A percentile compares a stretch with the other conserved stretches of the same genome.
phyloP scores from a whole-genome alignment of 2,329 filamentous ascomycete genomes.

The Neopestalotiopsis clavispora region DNA sequence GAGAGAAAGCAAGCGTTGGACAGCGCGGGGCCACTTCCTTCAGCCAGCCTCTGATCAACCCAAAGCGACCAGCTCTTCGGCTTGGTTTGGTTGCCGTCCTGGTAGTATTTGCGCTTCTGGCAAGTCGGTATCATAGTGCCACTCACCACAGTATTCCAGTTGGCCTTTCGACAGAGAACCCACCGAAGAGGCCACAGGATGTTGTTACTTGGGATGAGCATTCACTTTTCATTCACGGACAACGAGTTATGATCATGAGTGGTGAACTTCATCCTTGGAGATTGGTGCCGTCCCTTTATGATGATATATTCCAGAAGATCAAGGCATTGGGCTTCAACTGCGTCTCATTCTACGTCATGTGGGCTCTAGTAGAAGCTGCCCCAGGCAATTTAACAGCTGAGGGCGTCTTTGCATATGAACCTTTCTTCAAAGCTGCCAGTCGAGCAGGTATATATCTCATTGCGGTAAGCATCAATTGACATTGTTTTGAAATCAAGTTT shows the following conservation, averaged over 20 bases:
- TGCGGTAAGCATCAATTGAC: slow-evolving; percentile 43
- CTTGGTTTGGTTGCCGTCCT: background rate
- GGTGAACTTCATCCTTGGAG: slow-evolving; percentile 75
- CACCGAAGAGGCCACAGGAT: background rate
- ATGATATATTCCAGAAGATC: slow-evolving; percentile 80
- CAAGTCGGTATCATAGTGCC: background rate
- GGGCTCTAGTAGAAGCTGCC: slow-evolving; percentile 76
- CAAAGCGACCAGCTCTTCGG: background rate
- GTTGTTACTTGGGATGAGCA: slow-evolving; percentile 73
- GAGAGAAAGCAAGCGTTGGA: background rate
- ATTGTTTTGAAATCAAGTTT: background rate
- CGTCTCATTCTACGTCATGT: slow-evolving; percentile 79
- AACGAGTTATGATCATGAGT: slow-evolving; percentile 73
- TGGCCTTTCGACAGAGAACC: background rate
- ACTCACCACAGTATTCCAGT: background rate
- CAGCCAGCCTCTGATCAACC: background rate
- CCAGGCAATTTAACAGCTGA: slow-evolving; percentile 70
- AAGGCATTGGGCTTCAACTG: slow-evolving; percentile 79
- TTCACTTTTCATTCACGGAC: slow-evolving; percentile 71
- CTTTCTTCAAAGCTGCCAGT: slow-evolving; percentile 77
- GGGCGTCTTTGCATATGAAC: slow-evolving; percentile 72
- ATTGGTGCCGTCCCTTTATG: slow-evolving; percentile 46
- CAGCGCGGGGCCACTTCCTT: background rate
- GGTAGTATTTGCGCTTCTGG: background rate
- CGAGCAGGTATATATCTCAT: slow-evolving; percentile 77